Conservation (phyloP, 768 basidiomycete species). For the Mycena rebaudengoi region DNA sequence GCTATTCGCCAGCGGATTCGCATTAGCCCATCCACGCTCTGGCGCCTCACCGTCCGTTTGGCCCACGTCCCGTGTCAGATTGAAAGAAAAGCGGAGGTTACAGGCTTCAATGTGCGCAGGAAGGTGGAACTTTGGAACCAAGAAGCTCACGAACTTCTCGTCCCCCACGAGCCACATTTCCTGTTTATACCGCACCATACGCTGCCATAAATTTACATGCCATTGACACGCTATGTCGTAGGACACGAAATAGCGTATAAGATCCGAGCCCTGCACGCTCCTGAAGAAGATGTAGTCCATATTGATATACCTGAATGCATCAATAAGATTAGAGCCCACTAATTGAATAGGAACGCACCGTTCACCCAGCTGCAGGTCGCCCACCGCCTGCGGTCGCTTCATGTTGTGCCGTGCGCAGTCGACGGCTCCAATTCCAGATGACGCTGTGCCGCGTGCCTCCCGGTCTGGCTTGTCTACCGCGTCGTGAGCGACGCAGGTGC, state of each 20-base stretch:
- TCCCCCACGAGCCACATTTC: background rate
- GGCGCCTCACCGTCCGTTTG: conserved; percentile 43
- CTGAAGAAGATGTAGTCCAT: conserved; percentile 37
- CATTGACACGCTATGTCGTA: conserved; percentile 42
- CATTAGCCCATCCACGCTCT: conserved; percentile 41
- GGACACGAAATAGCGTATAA: conserved; percentile 18
- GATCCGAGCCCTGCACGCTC: conserved; percentile 14
- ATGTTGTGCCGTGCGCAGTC: conserved; percentile 28
- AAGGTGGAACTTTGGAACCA: conserved; percentile 43
- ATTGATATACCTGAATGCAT: conserved; percentile 19
- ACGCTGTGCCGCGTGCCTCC: conserved; percentile 5
- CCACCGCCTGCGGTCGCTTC: conserved; percentile 19
- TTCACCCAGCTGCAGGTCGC: conserved; percentile 27
- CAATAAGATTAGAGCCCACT: background rate
- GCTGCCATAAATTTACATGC: conserved; percentile 27
- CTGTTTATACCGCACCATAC: background rate
- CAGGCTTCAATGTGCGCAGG: conserved; percentile 34
- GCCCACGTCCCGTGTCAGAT: conserved; percentile 30
- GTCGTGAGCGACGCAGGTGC: conserved; percentile 11
- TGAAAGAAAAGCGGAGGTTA: conserved; percentile 39
- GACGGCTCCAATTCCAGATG: conserved; percentile 27
- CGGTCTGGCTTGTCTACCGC: conserved; percentile 21
- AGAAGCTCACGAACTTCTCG: background rate
- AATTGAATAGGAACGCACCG: conserved; percentile 15
- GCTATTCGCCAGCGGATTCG: conserved; percentile 36